Evolutionary conservation across 495 filamentous ascomycete species (phyloP), one percentile per base, ranked within the genome.

Genomic region (Aspergillus indologenus): DNA sequence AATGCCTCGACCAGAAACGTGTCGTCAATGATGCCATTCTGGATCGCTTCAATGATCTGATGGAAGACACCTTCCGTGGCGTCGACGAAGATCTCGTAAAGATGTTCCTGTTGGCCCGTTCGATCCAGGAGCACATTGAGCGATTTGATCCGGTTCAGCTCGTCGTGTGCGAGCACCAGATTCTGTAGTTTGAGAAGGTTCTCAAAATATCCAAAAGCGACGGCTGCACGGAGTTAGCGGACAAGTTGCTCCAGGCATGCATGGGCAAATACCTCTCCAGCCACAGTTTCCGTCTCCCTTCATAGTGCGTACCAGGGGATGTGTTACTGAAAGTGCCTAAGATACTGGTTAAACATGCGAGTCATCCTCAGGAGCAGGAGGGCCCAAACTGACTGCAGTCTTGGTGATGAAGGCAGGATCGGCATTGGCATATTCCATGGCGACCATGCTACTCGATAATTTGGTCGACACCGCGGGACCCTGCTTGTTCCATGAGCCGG

Each of bases 261-360:
- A 76, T 72, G 70, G 9, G 14, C 6, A 43, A 69, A 53, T 83
- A 96, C 93, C 94, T 87, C 94, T 83, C 93, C 94, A 98, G 62
- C 94, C 94, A 76, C 94, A 98, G 68, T 95, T 92, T 42, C 94
- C 94, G 75, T 98, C 94, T 20, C 94, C 92, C 69, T 86, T 87
- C 73, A 96, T 86, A 4, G 87, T 87, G 45, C 94, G 90, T 65
- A 90, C 94, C 65, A 91, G 86, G 17, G 91, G 90, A 69, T 95
- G 96, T 61, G 89, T 92, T 56, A 87, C 78, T 1, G 90, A 88
- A 50, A 98, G 80, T 26, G 86, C 82, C 92, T 97, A 18, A 18
- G 26, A 29, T 60, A 50, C 43, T 47, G 15, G 51, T 71, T 52
- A 74, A 64, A 44, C 56, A 66, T 59, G 45, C 56, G 22, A 29